A percentile compares a stretch with the other conserved stretches of the same genome.
Conservation (phyloP, 2,329 filamentous ascomycete genomes). For the Teratosphaeria pseudoeucalypti region DNA sequence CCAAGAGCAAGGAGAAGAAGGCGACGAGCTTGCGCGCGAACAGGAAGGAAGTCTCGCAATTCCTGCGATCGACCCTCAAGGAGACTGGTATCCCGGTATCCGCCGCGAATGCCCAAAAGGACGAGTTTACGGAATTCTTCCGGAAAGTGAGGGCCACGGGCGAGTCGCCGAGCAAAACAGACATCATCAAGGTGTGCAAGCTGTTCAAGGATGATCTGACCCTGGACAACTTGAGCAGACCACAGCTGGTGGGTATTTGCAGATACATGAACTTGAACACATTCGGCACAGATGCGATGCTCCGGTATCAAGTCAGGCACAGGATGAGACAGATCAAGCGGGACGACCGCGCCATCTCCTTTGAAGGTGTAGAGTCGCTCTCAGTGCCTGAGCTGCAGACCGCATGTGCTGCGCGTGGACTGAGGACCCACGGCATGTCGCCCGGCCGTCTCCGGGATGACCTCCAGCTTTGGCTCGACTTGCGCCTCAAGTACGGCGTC, state of each 20-base stretch:
- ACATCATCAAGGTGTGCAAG: constrained; percentile 98
- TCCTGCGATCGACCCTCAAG: constrained; percentile 76
- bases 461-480: constrained; percentile 84
- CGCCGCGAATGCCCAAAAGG: constrained; percentile 71
- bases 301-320: constrained; percentile 92
- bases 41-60: constrained; percentile 84
- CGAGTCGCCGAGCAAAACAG: constrained; percentile 74
- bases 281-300: constrained; percentile 94
- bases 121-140: constrained; percentile 96
- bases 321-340: constrained; percentile 99
- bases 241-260: constrained; percentile 94
- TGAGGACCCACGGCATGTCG: constrained; percentile 85
- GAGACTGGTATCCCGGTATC: constrained; percentile 91
- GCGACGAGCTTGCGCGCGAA: constrained; percentile 70
- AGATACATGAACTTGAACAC: constrained; percentile 96
- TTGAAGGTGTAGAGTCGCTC: constrained; percentile 83
- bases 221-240: constrained; percentile 88
- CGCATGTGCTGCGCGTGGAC: constrained; percentile 81
- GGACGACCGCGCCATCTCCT: constrained; percentile 88
- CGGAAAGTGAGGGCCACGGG: constrained; percentile 86
- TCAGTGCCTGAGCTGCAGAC: constrained; percentile 90
- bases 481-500: constrained; percentile 87
- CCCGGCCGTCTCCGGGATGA: constrained; percentile 82
- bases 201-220: constrained; percentile 97
- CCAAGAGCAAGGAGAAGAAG: constrained; percentile 84